phyloP scores from a whole-genome alignment of 345 rosid genomes.

The Tarenaya hassleriana region DNA sequence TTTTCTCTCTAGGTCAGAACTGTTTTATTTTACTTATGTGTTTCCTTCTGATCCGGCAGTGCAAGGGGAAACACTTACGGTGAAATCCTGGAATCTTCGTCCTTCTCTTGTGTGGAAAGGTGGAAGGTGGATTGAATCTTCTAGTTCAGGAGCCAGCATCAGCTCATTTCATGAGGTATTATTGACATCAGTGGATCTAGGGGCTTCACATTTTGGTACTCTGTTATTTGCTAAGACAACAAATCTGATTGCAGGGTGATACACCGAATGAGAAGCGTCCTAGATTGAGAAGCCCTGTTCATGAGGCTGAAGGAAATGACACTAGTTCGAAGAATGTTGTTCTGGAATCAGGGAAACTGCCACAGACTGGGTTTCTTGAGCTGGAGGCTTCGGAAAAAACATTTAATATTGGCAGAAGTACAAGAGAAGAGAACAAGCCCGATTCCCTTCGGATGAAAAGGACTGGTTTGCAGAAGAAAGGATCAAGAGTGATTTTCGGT shows the following conservation, averaged over 20 bases:
- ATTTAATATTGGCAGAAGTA: constrained; percentile 69
- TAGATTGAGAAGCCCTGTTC: constrained; percentile 41
- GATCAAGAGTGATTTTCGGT: constrained; percentile 71
- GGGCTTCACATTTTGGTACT: constrained; percentile 9
- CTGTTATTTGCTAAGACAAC: constrained; percentile 13
- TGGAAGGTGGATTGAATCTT: constrained; percentile 84
- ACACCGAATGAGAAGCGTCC: constrained; percentile 74
- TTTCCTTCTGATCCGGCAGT: constrained; percentile 37
- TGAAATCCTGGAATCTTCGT: constrained; percentile 79
- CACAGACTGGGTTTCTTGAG: constrained; percentile 42
- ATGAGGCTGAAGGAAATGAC: constrained; percentile 46
- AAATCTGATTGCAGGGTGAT: constrained; percentile 62
- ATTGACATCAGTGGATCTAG: constrained; percentile 4
- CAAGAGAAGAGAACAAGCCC: constrained; percentile 41
- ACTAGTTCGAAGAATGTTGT: constrained; percentile 31
- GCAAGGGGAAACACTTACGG: constrained; percentile 49
- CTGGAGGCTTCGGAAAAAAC: constrained; percentile 47
- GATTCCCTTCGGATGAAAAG: constrained; percentile 51
- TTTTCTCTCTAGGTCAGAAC: background rate
- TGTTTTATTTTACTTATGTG: constrained; percentile 6
- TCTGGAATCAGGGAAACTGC: constrained; percentile 36
- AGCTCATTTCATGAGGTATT: constrained; percentile 49
- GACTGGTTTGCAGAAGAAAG: constrained; percentile 79
- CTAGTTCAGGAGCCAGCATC: constrained; percentile 38
- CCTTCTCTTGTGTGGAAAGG: constrained; percentile 82